Percentiles rank a stretch among this genome's conserved stretches.
These are phyloP conservation scores for Atkinsonella texensis DNA, from an alignment of 2,329 filamentous ascomycete genomes.

Conservation along the genomic window DNA sequence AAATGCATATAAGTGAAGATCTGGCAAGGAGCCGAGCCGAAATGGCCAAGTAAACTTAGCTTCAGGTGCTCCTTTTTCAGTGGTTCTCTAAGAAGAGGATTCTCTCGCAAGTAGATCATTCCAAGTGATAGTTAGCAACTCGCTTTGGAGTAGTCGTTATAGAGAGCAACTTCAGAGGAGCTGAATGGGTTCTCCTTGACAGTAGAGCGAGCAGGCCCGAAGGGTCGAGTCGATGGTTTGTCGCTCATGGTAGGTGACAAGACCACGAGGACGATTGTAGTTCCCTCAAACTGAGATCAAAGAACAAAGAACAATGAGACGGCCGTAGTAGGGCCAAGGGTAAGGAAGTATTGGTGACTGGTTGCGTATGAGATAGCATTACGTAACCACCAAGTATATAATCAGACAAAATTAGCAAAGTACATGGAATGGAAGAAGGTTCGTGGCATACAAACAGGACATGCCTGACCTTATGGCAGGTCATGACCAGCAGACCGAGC, in stretches of 20 bases:
- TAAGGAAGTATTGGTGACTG: background rate
- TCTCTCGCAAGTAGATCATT: slow-evolving; percentile 69
- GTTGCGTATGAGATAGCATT: background rate
- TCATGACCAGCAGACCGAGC: slow-evolving; percentile 1
- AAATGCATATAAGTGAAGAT: slow-evolving; percentile 75
- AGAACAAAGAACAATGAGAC: background rate
- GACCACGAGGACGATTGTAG: background rate
- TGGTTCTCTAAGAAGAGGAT: slow-evolving; percentile 59
- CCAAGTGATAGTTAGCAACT: slow-evolving; percentile 64
- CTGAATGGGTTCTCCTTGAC: slow-evolving; percentile 49
- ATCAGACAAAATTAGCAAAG: background rate
- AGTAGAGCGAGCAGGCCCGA: slow-evolving; percentile 53
- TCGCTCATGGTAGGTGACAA: slow-evolving; percentile 22
- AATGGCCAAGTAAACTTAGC: slow-evolving; percentile 62
- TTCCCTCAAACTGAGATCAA: background rate
- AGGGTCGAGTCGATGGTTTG: slow-evolving; percentile 48
- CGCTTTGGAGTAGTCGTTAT: slow-evolving; percentile 62
- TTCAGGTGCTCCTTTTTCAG: slow-evolving; percentile 62
- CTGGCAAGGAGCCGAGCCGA: slow-evolving; percentile 70
- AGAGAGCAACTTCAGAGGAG: slow-evolving; percentile 53
- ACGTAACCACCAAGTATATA: background rate
- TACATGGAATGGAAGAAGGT: background rate
- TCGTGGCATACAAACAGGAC: background rate
- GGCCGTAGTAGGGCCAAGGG: background rate
- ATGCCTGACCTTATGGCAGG: background rate